These are phyloP conservation scores for Ogataea corticis DNA, from an alignment of 805 yeast species.

Conservation along the genomic window DNA sequence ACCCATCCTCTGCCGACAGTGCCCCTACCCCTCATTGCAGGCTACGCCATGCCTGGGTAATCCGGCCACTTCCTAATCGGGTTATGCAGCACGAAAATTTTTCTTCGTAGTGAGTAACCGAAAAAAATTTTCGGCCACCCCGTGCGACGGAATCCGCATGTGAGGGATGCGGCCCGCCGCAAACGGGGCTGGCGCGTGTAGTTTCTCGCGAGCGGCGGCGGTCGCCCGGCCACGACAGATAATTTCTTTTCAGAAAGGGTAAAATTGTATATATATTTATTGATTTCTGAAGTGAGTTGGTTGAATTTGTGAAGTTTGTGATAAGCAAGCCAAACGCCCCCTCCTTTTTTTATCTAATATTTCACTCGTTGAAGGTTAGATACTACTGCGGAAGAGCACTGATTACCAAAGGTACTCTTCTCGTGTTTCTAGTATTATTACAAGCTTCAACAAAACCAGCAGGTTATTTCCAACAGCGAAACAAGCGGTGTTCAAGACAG, in stretches of 20 bases:
- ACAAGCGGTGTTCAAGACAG: slow-evolving; percentile 4
- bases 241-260: slow-evolving; percentile 4
- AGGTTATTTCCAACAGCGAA: slow-evolving; percentile 10
- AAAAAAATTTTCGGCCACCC: slow-evolving; percentile 1
- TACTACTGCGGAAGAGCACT: slow-evolving; percentile 11
- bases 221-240: slow-evolving; percentile 5
- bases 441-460: slow-evolving; percentile 14
- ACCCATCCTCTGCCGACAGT: no score
- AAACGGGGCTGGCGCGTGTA: not conserved
- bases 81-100: slow-evolving; percentile 6
- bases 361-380: slow-evolving; percentile 17
- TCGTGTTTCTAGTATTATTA: slow-evolving; percentile 13
- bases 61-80: slow-evolving; percentile 2
- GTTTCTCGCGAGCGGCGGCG: not conserved
- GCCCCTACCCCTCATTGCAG: no score
- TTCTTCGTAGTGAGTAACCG: slow-evolving; percentile 2
- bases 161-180: not conserved
- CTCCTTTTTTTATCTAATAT: slow-evolving; percentile 15
- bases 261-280: not conserved
- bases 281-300: slow-evolving; percentile 2
- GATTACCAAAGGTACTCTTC: slow-evolving; percentile 8
- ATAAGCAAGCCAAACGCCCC: slow-evolving; percentile 11
- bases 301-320: not conserved
- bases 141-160: not conserved
- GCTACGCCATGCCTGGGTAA: not conserved